These are phyloP conservation scores for Capsaspora owczarzaki DNA, from an alignment of 78 protist genomes.

Conservation along the genomic window DNA sequence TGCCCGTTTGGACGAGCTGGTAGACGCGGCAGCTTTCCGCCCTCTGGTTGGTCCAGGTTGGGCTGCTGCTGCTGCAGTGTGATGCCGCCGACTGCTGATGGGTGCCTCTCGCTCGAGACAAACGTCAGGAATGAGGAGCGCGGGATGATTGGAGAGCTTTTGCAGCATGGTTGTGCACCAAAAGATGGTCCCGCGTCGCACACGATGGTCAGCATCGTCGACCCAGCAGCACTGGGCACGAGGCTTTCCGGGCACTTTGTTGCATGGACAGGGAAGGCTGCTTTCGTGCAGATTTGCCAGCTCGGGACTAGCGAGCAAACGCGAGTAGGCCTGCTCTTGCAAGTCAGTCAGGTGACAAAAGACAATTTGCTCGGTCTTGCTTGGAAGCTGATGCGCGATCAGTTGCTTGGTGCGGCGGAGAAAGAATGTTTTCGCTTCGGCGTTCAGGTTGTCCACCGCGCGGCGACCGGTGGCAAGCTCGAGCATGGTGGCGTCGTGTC, in stretches of 20 bases:
- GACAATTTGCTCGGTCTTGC: not conserved
- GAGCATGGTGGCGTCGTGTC: not conserved
- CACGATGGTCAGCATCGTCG: no score
- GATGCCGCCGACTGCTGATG: no score
- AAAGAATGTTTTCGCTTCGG: not conserved
- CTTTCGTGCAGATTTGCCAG: not conserved
- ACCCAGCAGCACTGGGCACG: no score
- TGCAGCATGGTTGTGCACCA: not conserved
- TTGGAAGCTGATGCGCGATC: not conserved
- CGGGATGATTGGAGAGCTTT: not conserved
- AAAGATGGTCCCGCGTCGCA: not conserved
- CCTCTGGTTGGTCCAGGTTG: no score
- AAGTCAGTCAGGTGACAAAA: not conserved
- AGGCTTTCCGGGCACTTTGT: no score
- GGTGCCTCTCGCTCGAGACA: no score
- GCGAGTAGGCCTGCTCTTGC: not conserved
- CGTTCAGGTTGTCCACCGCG: not conserved
- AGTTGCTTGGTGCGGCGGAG: not conserved
- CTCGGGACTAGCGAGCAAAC: not conserved
- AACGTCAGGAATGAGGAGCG: not conserved
- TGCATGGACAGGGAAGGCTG: not conserved
- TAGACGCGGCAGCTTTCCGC: no score
- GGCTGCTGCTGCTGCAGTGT: no score
- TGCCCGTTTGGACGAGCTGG: no score
- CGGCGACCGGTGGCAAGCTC: not conserved